phyloP scores from a whole-genome alignment of 805 yeast genomes.

The Saturnispora bothae region DNA sequence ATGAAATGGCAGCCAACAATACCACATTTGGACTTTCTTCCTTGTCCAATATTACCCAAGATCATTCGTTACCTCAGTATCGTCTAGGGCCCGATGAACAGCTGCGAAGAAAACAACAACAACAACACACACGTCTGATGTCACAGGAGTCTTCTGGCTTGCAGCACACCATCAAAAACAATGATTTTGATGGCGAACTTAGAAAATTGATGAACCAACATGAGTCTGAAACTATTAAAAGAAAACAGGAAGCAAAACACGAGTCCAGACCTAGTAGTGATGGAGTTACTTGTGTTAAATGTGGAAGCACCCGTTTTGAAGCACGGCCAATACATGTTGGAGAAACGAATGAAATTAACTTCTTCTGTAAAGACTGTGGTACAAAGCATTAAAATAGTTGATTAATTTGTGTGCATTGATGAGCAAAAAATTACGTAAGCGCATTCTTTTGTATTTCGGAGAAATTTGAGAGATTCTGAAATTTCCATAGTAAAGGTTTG shows the following conservation, averaged over 20 bases:
- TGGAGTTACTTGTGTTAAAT: conserved; percentile 13
- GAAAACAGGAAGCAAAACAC: not conserved
- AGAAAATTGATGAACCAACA: conserved; percentile 2
- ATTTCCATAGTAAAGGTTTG: too few species aligned
- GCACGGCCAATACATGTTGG: conserved; percentile 17
- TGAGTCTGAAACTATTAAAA: not conserved
- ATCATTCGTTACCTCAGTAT: not conserved
- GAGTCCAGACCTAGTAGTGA: not conserved
- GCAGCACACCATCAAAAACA: not conserved
- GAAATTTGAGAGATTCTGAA: too few species aligned
- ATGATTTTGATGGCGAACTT: conserved; percentile 6
- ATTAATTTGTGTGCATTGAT: too few species aligned
- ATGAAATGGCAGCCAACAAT: too few species aligned
- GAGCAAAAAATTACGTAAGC: too few species aligned
- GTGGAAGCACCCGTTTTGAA: conserved; percentile 18
- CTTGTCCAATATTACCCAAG: too few species aligned
- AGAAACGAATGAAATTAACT: conserved; percentile 14
- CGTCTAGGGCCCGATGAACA: conserved; percentile 2
- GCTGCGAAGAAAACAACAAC: not conserved
- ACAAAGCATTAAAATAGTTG: conserved; percentile 1
- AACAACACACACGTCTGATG: not conserved
- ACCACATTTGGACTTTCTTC: too few species aligned
- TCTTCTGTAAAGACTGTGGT: conserved; percentile 24
- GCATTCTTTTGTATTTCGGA: too few species aligned
- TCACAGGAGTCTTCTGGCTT: not conserved